phyloP scores from a whole-genome alignment of 1,284 basidiomycete genomes.

The Coniophora puteana region DNA sequence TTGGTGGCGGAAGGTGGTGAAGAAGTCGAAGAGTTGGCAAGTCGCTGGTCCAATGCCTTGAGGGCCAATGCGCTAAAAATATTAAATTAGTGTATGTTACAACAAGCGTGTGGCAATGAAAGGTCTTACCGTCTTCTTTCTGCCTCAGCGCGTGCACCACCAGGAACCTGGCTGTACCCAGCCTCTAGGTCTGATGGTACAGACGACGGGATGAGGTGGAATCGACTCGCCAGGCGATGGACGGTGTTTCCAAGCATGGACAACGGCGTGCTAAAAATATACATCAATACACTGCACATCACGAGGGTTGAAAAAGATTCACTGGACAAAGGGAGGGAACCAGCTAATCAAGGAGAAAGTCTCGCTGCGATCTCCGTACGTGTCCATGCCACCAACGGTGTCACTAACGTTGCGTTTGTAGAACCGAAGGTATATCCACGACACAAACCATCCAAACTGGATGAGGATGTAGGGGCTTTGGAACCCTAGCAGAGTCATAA shows the following conservation, averaged over 20 bases:
- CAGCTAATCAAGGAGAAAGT: constrained; percentile 95
- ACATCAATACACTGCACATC: constrained; percentile 29
- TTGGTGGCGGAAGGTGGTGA: constrained; percentile 32
- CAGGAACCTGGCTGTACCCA: constrained; percentile 77
- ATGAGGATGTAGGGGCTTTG: constrained; percentile 95
- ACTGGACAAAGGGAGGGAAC: constrained; percentile 96
- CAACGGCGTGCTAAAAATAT: constrained; percentile 41
- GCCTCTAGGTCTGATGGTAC: constrained; percentile 62
- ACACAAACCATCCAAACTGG: constrained; percentile 96
- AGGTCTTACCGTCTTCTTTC: constrained; percentile 76
- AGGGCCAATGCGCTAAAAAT: constrained; percentile 78
- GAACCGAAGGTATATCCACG: constrained; percentile 95
- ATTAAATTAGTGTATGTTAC: no score
- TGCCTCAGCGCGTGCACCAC: constrained; percentile 89
- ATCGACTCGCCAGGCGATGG: constrained; percentile 65
- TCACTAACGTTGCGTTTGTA: constrained; percentile 82
- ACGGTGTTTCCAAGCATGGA: constrained; percentile 67
- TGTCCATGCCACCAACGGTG: constrained; percentile 50
- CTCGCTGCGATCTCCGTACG: constrained; percentile 90
- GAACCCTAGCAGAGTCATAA: constrained; percentile 85
- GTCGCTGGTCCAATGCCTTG: constrained; percentile 91
- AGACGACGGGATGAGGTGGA: constrained; percentile 75
- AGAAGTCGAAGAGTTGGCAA: constrained; percentile 63
- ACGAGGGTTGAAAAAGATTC: constrained; percentile 39
- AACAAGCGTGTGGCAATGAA: not conserved